Evolutionary conservation across 306 rosid genomes (phyloP).

Genomic region (Sophora flavescens): DNA sequence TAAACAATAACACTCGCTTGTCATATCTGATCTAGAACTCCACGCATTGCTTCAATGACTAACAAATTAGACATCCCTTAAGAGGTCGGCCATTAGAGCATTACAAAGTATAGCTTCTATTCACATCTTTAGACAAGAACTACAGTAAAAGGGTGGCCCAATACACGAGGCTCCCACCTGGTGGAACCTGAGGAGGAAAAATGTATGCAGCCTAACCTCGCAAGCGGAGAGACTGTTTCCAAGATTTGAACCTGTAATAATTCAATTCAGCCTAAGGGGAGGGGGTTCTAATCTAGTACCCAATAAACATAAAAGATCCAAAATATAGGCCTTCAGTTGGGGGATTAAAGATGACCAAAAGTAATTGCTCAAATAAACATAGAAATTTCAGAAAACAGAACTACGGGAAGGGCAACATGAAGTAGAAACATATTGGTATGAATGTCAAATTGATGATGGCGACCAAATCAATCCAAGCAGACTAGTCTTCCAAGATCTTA

Average conservation of each 20-base stretch:
- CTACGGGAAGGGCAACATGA: slow-evolving; percentile 1
- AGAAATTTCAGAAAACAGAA: slow-evolving; percentile 18
- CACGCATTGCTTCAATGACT: not conserved
- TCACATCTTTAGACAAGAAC: not conserved
- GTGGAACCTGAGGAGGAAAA: no score
- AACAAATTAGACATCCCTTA: slow-evolving; percentile 11
- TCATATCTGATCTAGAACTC: slow-evolving; percentile 9
- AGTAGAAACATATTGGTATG: not conserved
- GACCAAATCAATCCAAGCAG: slow-evolving; percentile 30
- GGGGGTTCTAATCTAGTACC: slow-evolving; percentile 26
- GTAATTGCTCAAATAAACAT: slow-evolving; percentile 13
- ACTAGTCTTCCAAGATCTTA: slow-evolving; percentile 20
- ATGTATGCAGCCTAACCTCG: no score
- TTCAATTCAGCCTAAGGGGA: not conserved
- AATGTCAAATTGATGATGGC: slow-evolving; percentile 32
- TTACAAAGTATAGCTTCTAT: slow-evolving; percentile 25
- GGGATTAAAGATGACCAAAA: slow-evolving; percentile 18
- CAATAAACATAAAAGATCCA: not conserved
- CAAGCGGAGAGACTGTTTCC: no score
- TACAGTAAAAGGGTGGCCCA: no score
- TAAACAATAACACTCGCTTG: not conserved
- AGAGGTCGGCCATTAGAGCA: not conserved
- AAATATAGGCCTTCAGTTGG: slow-evolving; percentile 7
- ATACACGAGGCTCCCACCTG: no score
- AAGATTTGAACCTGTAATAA: no score